Base-by-base conservation (phyloP, 2,329 filamentous ascomycete species). In the Alternaria gaisen region DNA sequence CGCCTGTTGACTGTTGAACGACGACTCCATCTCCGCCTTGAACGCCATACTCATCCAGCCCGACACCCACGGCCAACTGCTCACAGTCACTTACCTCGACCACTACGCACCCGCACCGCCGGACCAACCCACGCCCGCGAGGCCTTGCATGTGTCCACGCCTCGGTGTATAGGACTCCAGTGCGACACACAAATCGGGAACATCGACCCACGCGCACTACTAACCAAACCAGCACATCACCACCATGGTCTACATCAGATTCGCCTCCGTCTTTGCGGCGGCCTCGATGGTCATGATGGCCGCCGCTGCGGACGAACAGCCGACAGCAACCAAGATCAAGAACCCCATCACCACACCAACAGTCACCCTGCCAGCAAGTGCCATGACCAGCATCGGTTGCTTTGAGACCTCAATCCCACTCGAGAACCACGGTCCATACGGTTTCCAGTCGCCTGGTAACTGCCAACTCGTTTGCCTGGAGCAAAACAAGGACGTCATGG, bases 401-500 rank as follows among this genome's bases (percentile, higher is more conserved):
- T 88, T 84, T 74, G 80, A 77, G 42, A 80, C 79, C 18, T 78
- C 80, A 6, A 74, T 72, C n/a, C 81, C 81, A 3, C 77, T 88
- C 53, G 75, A 77, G 48, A 80, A 84, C 62, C 78, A 83, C 61
- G 85, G 83, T 16, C 58, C 69, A 12, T 86, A 81, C 58, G 79
- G 75, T 28, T 89, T 82, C 69, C 86, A 88, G 69, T 85, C 82
- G 64, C 76, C 78, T 30, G 86, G 87, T 54, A 83, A 83, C 66
- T 90, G 87, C 67, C 83, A 86, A 65, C 68, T 77, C 20, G 75
- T 80, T 63, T 90, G 87, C 72, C 70, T 81, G 24, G 70, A 78
- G 3, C 72, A 78, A 0, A 71, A 81, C 8, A 83, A 85, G 36
- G 67, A 83, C 1, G 90, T 93, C 8, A 87, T 89, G 70, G 92